Base-by-base conservation (phyloP, 768 basidiomycete species). In the Lactarius sanguifluus region DNA sequence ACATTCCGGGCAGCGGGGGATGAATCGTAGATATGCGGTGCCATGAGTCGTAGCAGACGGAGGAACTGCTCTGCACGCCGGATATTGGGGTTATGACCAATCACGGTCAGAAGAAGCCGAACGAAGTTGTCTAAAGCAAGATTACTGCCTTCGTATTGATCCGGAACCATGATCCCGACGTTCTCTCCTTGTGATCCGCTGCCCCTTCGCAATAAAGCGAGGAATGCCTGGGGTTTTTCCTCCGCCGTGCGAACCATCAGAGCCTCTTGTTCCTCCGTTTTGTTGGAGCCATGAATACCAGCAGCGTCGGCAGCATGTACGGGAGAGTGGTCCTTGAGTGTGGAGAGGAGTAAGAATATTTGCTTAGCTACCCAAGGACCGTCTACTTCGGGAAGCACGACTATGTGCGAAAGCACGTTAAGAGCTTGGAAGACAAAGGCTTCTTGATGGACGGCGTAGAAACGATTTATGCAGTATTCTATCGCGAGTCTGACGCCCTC, bases 401-500 rank as follows among this genome's bases (percentile, higher is more conserved):
- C 74, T 34, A 90, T 72, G 64, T 84, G 84, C 2, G 85, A 83
- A 41, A 88, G 78, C 23, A 82, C 79, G 68, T 89, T 89, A 69
- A 92, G 77, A 47, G 83, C 83, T 74, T 92, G 90, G 73, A 90
- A 92, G 57, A 91, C 77, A 72, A 92, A 91, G 0, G 86, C 81
- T 52, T 91, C 88, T 60, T 83, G 81, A 71, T 93, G 90, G 3
- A 89, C 77, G 1, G 88, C 86, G 65, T 87, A 89, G 77, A 93
- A 92, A 4, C 90, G 83, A 70, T 83, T 85, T 62, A 85, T 75
- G 3, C 87, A 83, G 67, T 90, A 92, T 73, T 91, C 88, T 64
- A 93, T 86, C 16, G 89, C 88, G 16, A 78, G 75, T 58, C 82
- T 81, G 57, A 93, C 88, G 6, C 85, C 85, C 1, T 75, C 72